Conservation (phyloP, 2,329 filamentous ascomycete genomes). For the Trichoderma guizhouense region DNA sequence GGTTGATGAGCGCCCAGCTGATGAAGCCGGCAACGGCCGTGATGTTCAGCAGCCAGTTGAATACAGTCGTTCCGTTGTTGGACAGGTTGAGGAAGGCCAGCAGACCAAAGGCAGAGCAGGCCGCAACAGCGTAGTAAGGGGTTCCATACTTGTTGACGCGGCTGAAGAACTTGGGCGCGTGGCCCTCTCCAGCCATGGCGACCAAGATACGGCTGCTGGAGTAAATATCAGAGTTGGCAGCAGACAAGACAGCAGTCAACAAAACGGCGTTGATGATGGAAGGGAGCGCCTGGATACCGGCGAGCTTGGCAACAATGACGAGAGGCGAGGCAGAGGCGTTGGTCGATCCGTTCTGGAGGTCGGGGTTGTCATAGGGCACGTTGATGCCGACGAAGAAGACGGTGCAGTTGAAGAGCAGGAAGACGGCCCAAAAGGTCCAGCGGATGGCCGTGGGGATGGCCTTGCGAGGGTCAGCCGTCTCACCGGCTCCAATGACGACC, state of each 20-base stretch:
- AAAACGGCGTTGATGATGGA: conserved; percentile 75
- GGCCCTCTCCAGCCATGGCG: conserved; percentile 60
- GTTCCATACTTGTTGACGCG: conserved; percentile 60
- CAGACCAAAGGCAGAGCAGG: conserved; percentile 54
- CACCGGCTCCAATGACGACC: conserved; percentile 74
- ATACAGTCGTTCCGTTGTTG: conserved; percentile 55
- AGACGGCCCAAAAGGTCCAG: conserved; percentile 72
- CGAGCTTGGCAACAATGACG: conserved; percentile 57
- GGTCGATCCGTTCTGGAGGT: conserved; percentile 49
- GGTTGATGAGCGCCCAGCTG: conserved; percentile 64
- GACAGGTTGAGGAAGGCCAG: conserved; percentile 68
- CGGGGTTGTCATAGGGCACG: conserved; percentile 59
- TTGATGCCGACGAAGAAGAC: conserved; percentile 71
- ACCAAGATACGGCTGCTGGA: conserved; percentile 67
- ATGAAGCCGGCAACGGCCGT: conserved; percentile 67
- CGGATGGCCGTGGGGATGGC: conserved; percentile 70
- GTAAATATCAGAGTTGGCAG: conserved; percentile 75
- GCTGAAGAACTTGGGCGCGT: conserved; percentile 59
- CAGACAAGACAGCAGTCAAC: conserved; percentile 73
- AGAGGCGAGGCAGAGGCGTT: conserved; percentile 65
- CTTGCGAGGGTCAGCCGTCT: conserved; percentile 69
- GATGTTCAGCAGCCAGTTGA: conserved; percentile 72
- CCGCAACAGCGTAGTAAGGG: conserved; percentile 58
- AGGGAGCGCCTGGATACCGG: conserved; percentile 61
- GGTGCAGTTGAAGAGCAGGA: conserved; percentile 62